Evolutionary conservation across 805 yeast genomes (phyloP), one percentile per base, ranked within the genome.

Genomic region (Schwanniomyces sp.): DNA sequence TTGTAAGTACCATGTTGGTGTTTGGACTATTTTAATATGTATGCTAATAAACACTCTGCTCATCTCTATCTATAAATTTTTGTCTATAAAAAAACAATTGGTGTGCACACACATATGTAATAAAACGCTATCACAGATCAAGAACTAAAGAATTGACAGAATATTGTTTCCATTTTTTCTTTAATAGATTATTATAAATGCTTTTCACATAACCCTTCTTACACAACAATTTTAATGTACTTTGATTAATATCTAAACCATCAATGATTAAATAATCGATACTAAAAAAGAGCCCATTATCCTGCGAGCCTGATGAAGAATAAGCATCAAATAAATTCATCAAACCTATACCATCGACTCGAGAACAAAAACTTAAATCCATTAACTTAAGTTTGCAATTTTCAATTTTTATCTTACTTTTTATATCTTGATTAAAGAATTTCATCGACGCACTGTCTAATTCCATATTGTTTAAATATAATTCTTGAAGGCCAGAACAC

Each of bases 291-390:
- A 30, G 16, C 17, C 27, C 36, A 26, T n/a, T 11, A 17, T 44
- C 32, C 24, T 18, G 27, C 6, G 41, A 29, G 8, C n/a, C 18
- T n/a, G 53, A 29, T 3, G 40, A 28, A 2, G 46, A 42, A 18
- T 42, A 43, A 16, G 50, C 49, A 45, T 56, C 55, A 29, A 71
- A 59, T 11, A 72, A 52, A 37, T 59, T 62, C 45, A 73, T 62
- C 9, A 73, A 52, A 1, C 75, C 75, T n/a, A 66, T 63, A 1
- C 78, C 78, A 43, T 64, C 69, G 2, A 73, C 56, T 41, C 50
- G 56, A 8, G 41, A 50, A 44, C 71, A 64, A 41, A 67, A 70
- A 45, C 76, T 70, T n/a, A 73, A 46, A 50, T 73, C 77, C 14
- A 72, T 47, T 2, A 53, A 32, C n/a, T 53, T 53, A 25, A 73